These are phyloP conservation scores for Mortierella sp. DNA, from an alignment of 371 early-diverging fungal species.

Conservation along the genomic window DNA sequence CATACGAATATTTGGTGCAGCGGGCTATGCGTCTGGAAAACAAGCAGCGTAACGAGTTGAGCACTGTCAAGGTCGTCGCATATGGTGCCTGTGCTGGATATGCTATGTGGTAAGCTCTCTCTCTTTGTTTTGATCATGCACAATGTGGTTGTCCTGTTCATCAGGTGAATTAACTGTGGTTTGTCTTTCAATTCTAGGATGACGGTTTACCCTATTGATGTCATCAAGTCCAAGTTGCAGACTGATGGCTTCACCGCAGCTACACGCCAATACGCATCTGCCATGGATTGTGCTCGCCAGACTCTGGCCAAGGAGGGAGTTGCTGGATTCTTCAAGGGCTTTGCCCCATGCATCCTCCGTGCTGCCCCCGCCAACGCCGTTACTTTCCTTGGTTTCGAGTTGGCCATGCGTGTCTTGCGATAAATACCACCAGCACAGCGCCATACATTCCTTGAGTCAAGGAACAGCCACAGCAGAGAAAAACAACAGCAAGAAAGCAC, in stretches of 20 bases:
- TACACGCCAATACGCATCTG: constrained; percentile 69
- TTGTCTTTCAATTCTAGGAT: constrained; percentile 28
- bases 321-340: constrained; percentile 86
- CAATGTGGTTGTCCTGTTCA: neutral
- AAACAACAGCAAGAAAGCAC: too few species aligned
- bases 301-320: constrained; percentile 76
- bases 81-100: constrained; percentile 85
- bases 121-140: neutral
- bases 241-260: constrained; percentile 77
- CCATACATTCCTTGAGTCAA: neutral
- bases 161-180: constrained; percentile 4
- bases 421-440: constrained; percentile 14
- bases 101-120: constrained; percentile 76
- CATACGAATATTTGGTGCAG: constrained; percentile 84
- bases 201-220: constrained; percentile 83
- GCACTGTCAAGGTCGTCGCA: constrained; percentile 74
- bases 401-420: constrained; percentile 64
- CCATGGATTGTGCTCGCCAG: constrained; percentile 77
- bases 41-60: constrained; percentile 67
- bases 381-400: constrained; percentile 78
- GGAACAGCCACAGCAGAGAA: neutral
- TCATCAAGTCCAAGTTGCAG: constrained; percentile 84
- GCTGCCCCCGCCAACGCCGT: constrained; percentile 92
- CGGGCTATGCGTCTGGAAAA: constrained; percentile 67
- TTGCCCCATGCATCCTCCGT: constrained; percentile 87